Evolutionary conservation across 2,329 filamentous ascomycete genomes (phyloP).

Genomic region (Hortaea werneckii): DNA sequence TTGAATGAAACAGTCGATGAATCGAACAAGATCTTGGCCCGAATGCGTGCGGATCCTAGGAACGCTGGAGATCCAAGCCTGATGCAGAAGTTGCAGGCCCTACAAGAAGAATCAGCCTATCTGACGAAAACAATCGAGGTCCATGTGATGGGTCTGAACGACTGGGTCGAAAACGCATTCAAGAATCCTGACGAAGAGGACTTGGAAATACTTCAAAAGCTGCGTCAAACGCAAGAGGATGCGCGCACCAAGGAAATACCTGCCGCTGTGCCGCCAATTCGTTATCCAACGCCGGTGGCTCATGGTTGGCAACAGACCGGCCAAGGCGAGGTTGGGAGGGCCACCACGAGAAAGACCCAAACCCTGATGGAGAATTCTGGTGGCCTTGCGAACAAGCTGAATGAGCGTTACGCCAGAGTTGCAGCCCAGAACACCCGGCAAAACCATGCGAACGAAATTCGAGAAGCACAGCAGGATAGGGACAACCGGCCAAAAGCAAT

Average conservation of each 20-base stretch:
- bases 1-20: neutral
- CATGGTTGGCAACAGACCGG: neutral
- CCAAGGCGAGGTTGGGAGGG: neutral
- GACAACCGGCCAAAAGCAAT: too few relatives aligned
- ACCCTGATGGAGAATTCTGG: too few relatives aligned
- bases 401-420: too few relatives aligned
- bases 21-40: too few relatives aligned
- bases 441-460: too few relatives aligned
- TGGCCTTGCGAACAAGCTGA: too few relatives aligned
- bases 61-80: neutral
- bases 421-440: too few relatives aligned
- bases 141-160: neutral
- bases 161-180: neutral
- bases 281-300: neutral
- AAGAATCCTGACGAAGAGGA: neutral
- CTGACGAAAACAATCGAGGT: neutral
- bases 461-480: too few relatives aligned
- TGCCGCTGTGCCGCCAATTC: too few relatives aligned
- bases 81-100: neutral
- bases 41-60: neutral
- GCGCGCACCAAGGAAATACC: neutral
- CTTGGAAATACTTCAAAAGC: neutral
- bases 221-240: neutral
- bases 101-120: neutral
- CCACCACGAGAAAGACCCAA: neutral